A percentile compares a stretch with the other conserved stretches of the same genome.
These are phyloP conservation scores for Tylopilus intermedius DNA, from an alignment of 768 basidiomycete species.

Conservation along the genomic window DNA sequence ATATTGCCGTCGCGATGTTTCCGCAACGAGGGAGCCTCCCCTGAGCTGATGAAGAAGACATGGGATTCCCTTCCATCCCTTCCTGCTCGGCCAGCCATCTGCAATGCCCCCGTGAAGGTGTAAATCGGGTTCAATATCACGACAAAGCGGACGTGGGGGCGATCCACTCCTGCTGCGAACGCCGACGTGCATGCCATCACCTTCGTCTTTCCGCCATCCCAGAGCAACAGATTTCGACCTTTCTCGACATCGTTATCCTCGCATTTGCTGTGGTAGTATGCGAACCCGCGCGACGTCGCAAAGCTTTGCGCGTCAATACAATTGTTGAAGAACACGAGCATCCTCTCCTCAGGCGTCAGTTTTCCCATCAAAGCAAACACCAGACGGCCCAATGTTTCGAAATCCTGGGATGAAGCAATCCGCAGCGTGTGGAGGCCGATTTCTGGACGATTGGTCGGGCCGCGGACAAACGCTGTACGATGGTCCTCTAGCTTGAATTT, in stretches of 20 bases:
- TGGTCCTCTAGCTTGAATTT: neutral
- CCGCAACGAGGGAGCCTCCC: neutral
- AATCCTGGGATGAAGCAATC: neutral
- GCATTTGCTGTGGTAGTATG: neutral
- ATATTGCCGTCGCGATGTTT: neutral
- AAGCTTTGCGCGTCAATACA: neutral
- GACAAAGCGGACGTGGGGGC: neutral
- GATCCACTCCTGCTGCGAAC: neutral
- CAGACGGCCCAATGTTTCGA: neutral
- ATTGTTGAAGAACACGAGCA: neutral
- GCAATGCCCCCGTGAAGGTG: neutral
- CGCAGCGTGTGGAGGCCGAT: neutral
- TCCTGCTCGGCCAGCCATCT: neutral
- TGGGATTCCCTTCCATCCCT: constrained; percentile 1
- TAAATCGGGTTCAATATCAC: neutral
- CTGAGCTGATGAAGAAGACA: neutral
- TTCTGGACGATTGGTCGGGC: constrained; percentile 1
- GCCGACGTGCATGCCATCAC: constrained; percentile 2
- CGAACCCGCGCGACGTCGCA: neutral
- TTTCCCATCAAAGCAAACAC: neutral
- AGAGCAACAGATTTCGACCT: neutral
- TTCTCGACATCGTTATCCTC: neutral
- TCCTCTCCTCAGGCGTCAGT: neutral
- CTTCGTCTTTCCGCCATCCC: neutral
- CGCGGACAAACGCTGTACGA: too few species aligned